phyloP scores from a whole-genome alignment of 768 basidiomycete species.

The Xerocomus brunneocitrinus region DNA sequence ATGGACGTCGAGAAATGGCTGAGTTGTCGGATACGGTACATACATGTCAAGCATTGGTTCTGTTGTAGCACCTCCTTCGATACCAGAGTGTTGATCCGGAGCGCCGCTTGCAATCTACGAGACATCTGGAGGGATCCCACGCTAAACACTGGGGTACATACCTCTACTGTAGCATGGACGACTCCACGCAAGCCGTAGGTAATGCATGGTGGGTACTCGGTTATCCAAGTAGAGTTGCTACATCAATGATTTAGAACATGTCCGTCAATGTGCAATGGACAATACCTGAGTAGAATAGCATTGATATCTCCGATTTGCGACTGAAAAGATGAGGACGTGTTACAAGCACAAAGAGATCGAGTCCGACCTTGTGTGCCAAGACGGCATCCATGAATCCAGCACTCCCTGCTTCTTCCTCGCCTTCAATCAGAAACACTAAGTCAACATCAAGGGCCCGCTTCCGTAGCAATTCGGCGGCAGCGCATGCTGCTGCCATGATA shows the following conservation, averaged over 20 bases:
- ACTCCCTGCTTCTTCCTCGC: conserved; percentile 96
- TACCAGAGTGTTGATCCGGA: conserved; percentile 88
- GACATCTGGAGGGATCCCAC: not conserved
- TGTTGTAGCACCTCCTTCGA: conserved; percentile 81
- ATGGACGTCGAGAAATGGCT: not conserved
- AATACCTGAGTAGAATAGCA: conserved; percentile 81
- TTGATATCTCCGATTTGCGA: conserved; percentile 82
- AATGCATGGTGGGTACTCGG: conserved; percentile 86
- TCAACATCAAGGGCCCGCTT: conserved; percentile 76
- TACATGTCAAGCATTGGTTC: conserved; percentile 97
- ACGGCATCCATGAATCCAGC: conserved; percentile 80
- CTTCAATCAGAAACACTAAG: conserved; percentile 88
- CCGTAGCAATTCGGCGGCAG: conserved; percentile 76
- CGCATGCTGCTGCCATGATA: conserved; percentile 85
- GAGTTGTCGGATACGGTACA: conserved; percentile 12
- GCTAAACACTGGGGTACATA: conserved; percentile 22
- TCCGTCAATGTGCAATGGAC: not conserved
- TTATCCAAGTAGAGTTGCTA: conserved; percentile 97
- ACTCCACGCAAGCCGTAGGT: conserved; percentile 95
- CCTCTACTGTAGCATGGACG: conserved; percentile 79
- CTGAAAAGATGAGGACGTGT: conserved; percentile 34
- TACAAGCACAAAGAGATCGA: not conserved
- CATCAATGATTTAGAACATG: not conserved
- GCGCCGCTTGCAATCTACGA: conserved; percentile 61
- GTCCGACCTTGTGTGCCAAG: conserved; percentile 60